Conservation (phyloP, 441 rosid genomes). For the Populus trichocarpa region DNA sequence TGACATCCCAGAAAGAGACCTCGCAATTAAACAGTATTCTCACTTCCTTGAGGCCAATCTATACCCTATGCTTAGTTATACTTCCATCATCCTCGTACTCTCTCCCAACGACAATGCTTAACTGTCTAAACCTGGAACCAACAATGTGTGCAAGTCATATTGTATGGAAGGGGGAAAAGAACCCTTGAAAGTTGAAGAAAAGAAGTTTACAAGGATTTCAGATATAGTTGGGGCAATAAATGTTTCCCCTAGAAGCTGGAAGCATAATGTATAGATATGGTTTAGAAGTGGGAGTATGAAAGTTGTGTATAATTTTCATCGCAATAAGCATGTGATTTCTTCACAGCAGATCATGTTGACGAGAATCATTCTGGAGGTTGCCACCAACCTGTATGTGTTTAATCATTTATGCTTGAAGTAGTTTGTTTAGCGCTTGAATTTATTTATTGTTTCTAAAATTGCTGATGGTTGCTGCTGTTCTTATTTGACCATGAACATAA, state of each 20-base stretch:
- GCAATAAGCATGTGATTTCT: too few species aligned
- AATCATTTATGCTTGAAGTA: too few species aligned
- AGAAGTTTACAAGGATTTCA: not conserved
- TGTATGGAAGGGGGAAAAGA: not conserved
- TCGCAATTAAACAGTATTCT: constrained; percentile 57
- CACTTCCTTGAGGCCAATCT: constrained; percentile 78
- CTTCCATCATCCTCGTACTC: constrained; percentile 68
- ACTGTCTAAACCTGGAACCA: not conserved
- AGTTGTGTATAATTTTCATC: too few species aligned
- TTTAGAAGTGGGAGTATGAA: not conserved
- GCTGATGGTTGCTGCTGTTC: too few species aligned
- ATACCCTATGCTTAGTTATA: constrained; percentile 92
- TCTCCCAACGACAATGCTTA: constrained; percentile 33
- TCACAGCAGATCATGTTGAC: too few species aligned
- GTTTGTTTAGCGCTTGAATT: too few species aligned
- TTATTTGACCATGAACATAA: too few species aligned
- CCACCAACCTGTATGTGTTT: too few species aligned
- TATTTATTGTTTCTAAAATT: too few species aligned
- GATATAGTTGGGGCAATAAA: not conserved
- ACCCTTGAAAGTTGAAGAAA: not conserved
- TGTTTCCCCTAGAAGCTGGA: not conserved
- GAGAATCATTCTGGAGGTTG: too few species aligned
- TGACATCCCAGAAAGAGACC: constrained; percentile 54
- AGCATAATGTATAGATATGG: not conserved
- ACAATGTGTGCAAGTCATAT: not conserved